Conservation (phyloP, 805 yeast species). For the Wickerhamomyces bisporus region DNA sequence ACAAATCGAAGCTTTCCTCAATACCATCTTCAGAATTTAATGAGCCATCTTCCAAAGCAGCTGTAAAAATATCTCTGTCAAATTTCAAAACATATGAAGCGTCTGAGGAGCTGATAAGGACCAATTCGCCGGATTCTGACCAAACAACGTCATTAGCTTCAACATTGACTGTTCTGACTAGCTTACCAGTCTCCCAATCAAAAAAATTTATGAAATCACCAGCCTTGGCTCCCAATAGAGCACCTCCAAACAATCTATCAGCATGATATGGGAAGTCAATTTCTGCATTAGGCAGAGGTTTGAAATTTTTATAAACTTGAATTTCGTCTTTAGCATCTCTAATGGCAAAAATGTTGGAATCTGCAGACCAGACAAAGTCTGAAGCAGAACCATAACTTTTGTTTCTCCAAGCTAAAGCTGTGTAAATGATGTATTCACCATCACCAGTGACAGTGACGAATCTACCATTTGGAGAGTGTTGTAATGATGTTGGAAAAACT, state of each 20-base stretch:
- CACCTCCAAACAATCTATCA: slow-evolving; percentile 82
- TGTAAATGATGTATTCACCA: slow-evolving; percentile 93
- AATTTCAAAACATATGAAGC: slow-evolving; percentile 75
- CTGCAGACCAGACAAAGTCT: slow-evolving; percentile 94
- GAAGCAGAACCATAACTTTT: slow-evolving; percentile 86
- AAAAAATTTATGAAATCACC: slow-evolving; percentile 83
- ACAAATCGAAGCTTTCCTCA: slow-evolving; percentile 79
- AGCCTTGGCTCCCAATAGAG: slow-evolving; percentile 79
- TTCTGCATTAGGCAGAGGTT: slow-evolving; percentile 60
- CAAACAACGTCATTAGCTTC: slow-evolving; percentile 78
- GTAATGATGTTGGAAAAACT: slow-evolving; percentile 79
- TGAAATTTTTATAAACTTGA: slow-evolving; percentile 76
- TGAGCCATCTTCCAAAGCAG: slow-evolving; percentile 52
- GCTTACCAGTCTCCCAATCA: slow-evolving; percentile 86
- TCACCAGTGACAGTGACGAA: slow-evolving; percentile 97
- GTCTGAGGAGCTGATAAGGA: slow-evolving; percentile 66
- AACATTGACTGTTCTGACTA: slow-evolving; percentile 87
- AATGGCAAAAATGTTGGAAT: slow-evolving; percentile 81
- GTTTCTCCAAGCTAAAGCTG: slow-evolving; percentile 97
- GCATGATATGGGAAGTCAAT: slow-evolving; percentile 67
- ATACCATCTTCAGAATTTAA: slow-evolving; percentile 82
- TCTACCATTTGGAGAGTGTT: slow-evolving; percentile 96
- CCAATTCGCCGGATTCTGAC: slow-evolving; percentile 91
- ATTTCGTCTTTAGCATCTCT: slow-evolving; percentile 64
- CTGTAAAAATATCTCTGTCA: slow-evolving; percentile 60